These are phyloP conservation scores for Tubosaeta brunneosetosa DNA, from an alignment of 768 basidiomycete genomes.

Conservation along the genomic window DNA sequence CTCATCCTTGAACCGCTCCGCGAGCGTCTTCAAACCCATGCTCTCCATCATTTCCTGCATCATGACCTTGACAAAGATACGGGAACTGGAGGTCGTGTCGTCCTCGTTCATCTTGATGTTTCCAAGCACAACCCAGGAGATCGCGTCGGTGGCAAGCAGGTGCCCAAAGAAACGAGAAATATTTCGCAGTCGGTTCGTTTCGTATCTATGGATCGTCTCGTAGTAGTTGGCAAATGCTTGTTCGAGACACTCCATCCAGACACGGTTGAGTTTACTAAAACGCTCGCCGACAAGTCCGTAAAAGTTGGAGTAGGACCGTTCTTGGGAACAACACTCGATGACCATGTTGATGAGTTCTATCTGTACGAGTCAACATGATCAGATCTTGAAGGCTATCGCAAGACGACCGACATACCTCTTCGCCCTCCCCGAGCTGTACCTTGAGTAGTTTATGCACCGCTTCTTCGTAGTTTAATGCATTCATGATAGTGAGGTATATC, in stretches of 20 bases:
- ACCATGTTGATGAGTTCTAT: constrained; percentile 98
- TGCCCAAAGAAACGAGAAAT: constrained; percentile 97
- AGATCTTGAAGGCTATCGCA: not conserved
- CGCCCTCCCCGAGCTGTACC: constrained; percentile 84
- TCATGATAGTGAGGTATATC: constrained; percentile 99
- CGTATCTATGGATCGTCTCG: constrained; percentile 95
- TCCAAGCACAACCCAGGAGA: constrained; percentile 85
- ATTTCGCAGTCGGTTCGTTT: constrained; percentile 96
- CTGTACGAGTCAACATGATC: constrained; percentile 37
- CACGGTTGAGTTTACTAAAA: constrained; percentile 91
- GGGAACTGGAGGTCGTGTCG: constrained; percentile 91
- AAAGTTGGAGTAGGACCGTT: constrained; percentile 96
- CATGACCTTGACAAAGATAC: constrained; percentile 97
- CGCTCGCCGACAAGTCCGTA: constrained; percentile 96
- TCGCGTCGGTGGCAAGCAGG: constrained; percentile 75
- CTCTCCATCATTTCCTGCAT: constrained; percentile 93
- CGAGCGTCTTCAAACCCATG: constrained; percentile 84
- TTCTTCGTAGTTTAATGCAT: constrained; percentile 96
- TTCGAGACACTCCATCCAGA: constrained; percentile 91
- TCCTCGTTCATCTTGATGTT: constrained; percentile 94
- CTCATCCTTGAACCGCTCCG: constrained; percentile 85
- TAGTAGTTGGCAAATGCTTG: constrained; percentile 86
- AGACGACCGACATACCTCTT: constrained; percentile 62
- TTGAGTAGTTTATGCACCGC: constrained; percentile 97
- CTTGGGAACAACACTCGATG: constrained; percentile 99